phyloP scores from a whole-genome alignment of 2,329 filamentous ascomycete species.

The Pseudogymnoascus sp. region DNA sequence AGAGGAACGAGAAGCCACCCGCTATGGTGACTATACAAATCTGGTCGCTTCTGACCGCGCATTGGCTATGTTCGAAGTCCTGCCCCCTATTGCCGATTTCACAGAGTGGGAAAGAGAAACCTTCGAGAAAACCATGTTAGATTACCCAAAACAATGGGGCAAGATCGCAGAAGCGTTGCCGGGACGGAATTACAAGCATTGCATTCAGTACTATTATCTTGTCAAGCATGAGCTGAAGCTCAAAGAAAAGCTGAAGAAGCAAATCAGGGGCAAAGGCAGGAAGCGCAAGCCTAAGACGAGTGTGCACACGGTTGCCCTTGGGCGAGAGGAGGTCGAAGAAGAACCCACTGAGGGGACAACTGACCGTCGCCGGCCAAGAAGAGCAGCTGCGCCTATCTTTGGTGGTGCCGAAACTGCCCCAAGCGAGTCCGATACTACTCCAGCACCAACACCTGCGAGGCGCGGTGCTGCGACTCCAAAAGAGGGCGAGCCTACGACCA shows the following conservation, averaged over 20 bases:
- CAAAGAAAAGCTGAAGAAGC: slow-evolving; percentile 67
- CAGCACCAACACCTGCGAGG: slow-evolving; percentile 51
- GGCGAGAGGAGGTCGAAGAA: slow-evolving; percentile 48
- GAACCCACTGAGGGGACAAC: slow-evolving; percentile 51
- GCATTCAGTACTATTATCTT: slow-evolving; percentile 81
- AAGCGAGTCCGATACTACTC: slow-evolving; percentile 56
- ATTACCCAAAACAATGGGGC: slow-evolving; percentile 77
- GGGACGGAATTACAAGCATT: slow-evolving; percentile 66
- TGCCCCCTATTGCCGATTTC: slow-evolving; percentile 70
- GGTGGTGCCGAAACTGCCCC: slow-evolving; percentile 56
- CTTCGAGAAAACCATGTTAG: slow-evolving; percentile 69
- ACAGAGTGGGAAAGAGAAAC: slow-evolving; percentile 60
- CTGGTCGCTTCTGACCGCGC: slow-evolving; percentile 59
- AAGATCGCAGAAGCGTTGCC: slow-evolving; percentile 63
- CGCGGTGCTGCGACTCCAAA: slow-evolving; percentile 39
- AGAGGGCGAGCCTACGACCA: slow-evolving; percentile 33
- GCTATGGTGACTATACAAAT: slow-evolving; percentile 61
- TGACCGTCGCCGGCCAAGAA: slow-evolving; percentile 53
- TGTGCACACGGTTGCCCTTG: slow-evolving; percentile 60
- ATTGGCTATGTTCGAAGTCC: slow-evolving; percentile 63
- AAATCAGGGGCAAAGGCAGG: slow-evolving; percentile 40
- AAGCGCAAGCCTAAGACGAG: slow-evolving; percentile 53
- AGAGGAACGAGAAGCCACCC: slow-evolving; percentile 50
- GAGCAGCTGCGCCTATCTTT: slow-evolving; percentile 66
- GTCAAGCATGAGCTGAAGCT: slow-evolving; percentile 70